phyloP scores from a whole-genome alignment of 140 eudicot species.

The Cichorium intybus region DNA sequence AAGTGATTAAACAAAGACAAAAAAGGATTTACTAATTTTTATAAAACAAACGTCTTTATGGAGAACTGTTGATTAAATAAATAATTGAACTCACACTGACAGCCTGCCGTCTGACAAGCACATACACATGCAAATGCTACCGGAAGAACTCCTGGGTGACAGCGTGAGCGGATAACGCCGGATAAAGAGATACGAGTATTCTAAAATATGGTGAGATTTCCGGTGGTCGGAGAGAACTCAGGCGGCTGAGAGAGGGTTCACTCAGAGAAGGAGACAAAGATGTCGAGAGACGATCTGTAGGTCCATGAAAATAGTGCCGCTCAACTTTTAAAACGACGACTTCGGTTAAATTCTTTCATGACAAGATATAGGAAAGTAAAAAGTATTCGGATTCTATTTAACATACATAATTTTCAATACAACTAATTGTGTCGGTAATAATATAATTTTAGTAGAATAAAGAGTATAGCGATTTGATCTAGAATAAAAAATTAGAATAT shows the following conservation, averaged over 20 bases:
- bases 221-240: constrained; percentile 20
- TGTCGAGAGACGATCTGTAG: neutral
- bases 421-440: neutral
- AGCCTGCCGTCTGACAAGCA: constrained; percentile 1
- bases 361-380: neutral
- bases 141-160: neutral
- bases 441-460: too few species aligned
- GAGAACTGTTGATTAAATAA: neutral
- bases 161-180: neutral
- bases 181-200: neutral
- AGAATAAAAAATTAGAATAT: too few species aligned
- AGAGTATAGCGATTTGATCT: too few species aligned
- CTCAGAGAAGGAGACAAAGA: neutral
- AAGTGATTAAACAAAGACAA: constrained; percentile 4
- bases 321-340: neutral
- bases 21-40: neutral
- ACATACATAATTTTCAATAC: neutral
- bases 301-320: neutral
- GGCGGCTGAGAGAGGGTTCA: constrained; percentile 9
- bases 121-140: neutral
- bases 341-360: neutral
- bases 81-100: neutral
- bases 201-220: neutral
- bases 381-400: neutral
- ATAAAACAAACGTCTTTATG: constrained; percentile 1